phyloP scores from a whole-genome alignment of 2,329 filamentous ascomycete genomes.

The Amylocarpus encephaloides region DNA sequence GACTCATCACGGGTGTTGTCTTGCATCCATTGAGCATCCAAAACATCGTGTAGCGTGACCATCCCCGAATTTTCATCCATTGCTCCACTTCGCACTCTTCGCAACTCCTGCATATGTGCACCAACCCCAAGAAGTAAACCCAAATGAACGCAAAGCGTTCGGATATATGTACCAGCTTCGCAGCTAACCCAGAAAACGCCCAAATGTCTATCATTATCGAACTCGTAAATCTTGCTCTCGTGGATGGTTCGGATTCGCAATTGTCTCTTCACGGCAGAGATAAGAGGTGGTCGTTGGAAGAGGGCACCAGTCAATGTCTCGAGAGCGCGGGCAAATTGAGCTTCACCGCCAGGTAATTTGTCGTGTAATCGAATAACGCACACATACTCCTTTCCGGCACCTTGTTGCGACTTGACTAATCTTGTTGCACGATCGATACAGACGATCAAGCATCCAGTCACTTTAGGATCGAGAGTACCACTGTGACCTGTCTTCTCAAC shows the following conservation, averaged over 20 bases:
- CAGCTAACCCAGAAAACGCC: slow-evolving; percentile 99
- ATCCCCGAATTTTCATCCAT: slow-evolving; percentile 88
- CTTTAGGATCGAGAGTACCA: slow-evolving; percentile 95
- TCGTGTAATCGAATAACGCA: slow-evolving; percentile 93
- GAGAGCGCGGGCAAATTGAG: slow-evolving; percentile 85
- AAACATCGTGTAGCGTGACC: slow-evolving; percentile 89
- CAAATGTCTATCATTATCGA: slow-evolving; percentile 95
- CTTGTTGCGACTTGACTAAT: slow-evolving; percentile 97
- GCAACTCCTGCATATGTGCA: slow-evolving; percentile 96
- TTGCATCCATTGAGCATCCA: slow-evolving; percentile 92
- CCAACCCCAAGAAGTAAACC: slow-evolving; percentile 72
- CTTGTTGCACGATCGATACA: slow-evolving; percentile 95
- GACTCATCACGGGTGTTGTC: slow-evolving; percentile 95
- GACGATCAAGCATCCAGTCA: slow-evolving; percentile 91
- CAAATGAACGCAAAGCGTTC: slow-evolving; percentile 93
- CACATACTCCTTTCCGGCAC: slow-evolving; percentile 98
- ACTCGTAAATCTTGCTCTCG: slow-evolving; percentile 94
- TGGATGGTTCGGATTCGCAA: slow-evolving; percentile 97
- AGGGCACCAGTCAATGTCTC: slow-evolving; percentile 95
- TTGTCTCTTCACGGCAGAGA: slow-evolving; percentile 98
- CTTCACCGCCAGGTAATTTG: slow-evolving; percentile 87
- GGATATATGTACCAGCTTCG: slow-evolving; percentile 97
- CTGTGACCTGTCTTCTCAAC: slow-evolving; percentile 97
- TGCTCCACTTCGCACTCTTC: slow-evolving; percentile 86
- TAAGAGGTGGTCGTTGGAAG: slow-evolving; percentile 94